Evolutionary conservation across 1,139 yeast species (phyloP).

Genomic region (Blastobotrys malaysiensis): DNA sequence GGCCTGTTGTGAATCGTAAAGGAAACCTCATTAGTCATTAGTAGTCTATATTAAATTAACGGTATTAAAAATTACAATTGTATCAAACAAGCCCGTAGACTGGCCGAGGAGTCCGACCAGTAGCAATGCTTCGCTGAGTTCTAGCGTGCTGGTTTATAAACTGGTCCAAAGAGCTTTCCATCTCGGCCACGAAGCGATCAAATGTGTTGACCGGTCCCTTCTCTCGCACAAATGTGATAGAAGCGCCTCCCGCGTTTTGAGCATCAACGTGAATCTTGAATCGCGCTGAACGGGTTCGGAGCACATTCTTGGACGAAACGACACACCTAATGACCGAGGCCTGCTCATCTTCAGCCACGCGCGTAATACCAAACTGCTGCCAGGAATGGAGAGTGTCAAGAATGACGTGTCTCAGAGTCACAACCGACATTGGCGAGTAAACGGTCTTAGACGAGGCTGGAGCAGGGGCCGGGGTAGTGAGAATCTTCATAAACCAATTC

Average conservation of each 20-base stretch:
- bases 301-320: slow-evolving; percentile 32
- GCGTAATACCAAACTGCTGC: slow-evolving; percentile 34
- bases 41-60: background rate
- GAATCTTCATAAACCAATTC: slow-evolving; percentile 38
- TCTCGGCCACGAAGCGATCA: slow-evolving; percentile 30
- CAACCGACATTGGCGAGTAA: slow-evolving; percentile 24
- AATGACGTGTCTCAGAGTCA: slow-evolving; percentile 28
- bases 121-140: background rate
- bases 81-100: background rate
- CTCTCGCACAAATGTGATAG: slow-evolving; percentile 28
- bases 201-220: slow-evolving; percentile 32
- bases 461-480: slow-evolving; percentile 13
- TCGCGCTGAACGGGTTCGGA: slow-evolving; percentile 30
- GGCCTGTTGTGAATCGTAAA: no score
- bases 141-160: background rate
- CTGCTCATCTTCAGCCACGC: slow-evolving; percentile 25
- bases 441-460: slow-evolving; percentile 21
- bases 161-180: slow-evolving; percentile 22
- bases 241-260: slow-evolving; percentile 20
- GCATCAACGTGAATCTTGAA: slow-evolving; percentile 28
- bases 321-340: slow-evolving; percentile 29
- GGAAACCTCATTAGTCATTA: background rate
- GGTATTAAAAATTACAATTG: background rate
- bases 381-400: slow-evolving; percentile 32
- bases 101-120: background rate